Base-by-base conservation (phyloP, 1,139 yeast species). In the Yamadazyma trypodendri region DNA sequence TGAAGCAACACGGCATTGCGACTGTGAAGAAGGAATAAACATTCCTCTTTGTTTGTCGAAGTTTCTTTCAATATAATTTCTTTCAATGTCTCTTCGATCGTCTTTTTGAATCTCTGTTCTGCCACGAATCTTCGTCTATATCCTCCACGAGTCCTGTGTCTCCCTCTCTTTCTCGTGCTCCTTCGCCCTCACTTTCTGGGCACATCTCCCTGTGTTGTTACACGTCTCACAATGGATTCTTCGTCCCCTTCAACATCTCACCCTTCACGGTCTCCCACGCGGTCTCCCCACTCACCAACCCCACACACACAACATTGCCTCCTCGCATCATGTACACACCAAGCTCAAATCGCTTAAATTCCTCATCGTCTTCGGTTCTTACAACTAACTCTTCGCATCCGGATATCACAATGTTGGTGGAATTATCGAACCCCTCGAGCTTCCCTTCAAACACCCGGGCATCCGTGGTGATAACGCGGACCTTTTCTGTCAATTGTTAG, bases 301-400 rank as follows among this genome's bases (percentile, higher is more conserved):
- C 96, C 38, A 87, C 72, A 34, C 88, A 72, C 1, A 85, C 95
- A 8, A 90, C 84, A 42, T 77, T 79, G 39, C 87, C 95, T 0
- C 97, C 97, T 51, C 97, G 74, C 49, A 89, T 65, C 50, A 89
- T 57, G 51, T 81, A 78, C 6, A 80, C 61, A 0, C 95, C 95
- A 40, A 84, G 54, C 18, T 57, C 58, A 12, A 68, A 56, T 21
- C 72, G 74, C 31, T 79, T 72, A 34, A 74, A 74, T 16, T 27
- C 29, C 38, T 72, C 76, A 6, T 77, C 68, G 0, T 75, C 73
- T 17, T 71, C 76, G 1, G 58, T 57, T 30, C 63, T 63, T 25
- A 77, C 60, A 28, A 75, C 55, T 29, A 76, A 54, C 54, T 85
- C 92, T 24, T 72, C 59, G n/a, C 92, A 72, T 24, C 72, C 62